Percentiles rank a stretch among this genome's conserved stretches.
Evolutionary conservation across 2,329 filamentous ascomycete species (phyloP).

Genomic region (Fusarium sp.): DNA sequence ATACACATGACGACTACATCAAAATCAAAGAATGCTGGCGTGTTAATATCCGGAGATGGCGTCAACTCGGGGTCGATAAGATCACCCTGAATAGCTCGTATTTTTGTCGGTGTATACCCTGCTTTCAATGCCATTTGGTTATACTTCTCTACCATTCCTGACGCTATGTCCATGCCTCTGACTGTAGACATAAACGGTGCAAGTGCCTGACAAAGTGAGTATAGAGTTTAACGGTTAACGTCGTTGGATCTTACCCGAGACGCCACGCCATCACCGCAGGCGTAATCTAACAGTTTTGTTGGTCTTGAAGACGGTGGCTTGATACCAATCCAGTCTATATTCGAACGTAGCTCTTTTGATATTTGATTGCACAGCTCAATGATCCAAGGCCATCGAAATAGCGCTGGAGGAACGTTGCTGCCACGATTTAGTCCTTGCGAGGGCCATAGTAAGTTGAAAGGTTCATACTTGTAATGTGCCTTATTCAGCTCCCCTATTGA

Average conservation of each 20-base stretch:
- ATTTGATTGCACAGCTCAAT: conserved; percentile 42
- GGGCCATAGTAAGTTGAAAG: accelerated
- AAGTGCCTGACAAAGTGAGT: conserved; percentile 46
- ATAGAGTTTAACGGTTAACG: accelerated
- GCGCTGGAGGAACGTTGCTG: conserved; percentile 32
- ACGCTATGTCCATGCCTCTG: conserved; percentile 52
- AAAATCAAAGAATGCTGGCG: conserved; percentile 44
- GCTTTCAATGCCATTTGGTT: conserved; percentile 45
- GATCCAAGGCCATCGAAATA: conserved; percentile 44
- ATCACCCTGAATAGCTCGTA: conserved; percentile 49
- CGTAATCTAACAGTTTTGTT: conserved; percentile 48
- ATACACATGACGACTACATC: conserved; percentile 51
- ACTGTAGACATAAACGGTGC: conserved; percentile 46
- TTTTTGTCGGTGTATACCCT: conserved; percentile 41
- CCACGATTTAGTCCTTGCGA: neutral
- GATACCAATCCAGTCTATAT: conserved; percentile 46
- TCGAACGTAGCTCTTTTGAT: conserved; percentile 39
- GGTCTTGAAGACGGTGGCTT: neutral
- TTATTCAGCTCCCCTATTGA: conserved; percentile 44
- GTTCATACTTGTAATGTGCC: conserved; percentile 43
- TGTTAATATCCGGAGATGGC: conserved; percentile 34
- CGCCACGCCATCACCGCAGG: conserved; percentile 47
- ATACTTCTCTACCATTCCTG: conserved; percentile 49
- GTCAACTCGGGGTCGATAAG: conserved; percentile 42
- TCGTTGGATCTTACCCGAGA: conserved; percentile 40